These are phyloP conservation scores for Pseudocercospora vitis DNA, from an alignment of 2,329 filamentous ascomycete genomes.

Conservation along the genomic window DNA sequence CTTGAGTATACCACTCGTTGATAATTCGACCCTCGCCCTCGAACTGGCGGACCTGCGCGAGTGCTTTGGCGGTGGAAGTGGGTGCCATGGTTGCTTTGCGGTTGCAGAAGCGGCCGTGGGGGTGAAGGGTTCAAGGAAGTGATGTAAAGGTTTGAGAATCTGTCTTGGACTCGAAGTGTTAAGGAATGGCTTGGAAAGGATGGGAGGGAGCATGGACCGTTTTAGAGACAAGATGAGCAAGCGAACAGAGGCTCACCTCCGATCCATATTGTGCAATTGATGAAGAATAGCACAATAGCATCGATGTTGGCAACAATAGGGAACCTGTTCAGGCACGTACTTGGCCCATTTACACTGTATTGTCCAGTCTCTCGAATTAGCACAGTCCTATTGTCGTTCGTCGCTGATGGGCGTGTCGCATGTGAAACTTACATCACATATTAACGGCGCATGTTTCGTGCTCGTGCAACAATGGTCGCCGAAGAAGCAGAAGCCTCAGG, in stretches of 20 bases:
- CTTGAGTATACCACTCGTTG: constrained; percentile 30
- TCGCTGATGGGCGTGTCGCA: not conserved
- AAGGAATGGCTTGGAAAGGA: not conserved
- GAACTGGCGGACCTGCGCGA: constrained; percentile 13
- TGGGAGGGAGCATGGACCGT: not conserved
- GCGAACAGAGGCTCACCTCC: not conserved
- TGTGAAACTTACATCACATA: not conserved
- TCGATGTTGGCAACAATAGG: not conserved
- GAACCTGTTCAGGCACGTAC: not conserved
- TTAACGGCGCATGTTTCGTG: not conserved
- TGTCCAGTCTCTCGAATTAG: not conserved
- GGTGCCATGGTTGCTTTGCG: not conserved
- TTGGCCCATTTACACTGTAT: not conserved
- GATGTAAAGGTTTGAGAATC: not conserved
- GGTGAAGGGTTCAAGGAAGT: not conserved
- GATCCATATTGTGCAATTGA: constrained; percentile 1
- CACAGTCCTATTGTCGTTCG: not conserved
- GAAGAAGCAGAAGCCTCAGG: not conserved
- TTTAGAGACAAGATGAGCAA: not conserved
- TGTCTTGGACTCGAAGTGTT: not conserved
- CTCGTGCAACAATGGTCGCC: not conserved
- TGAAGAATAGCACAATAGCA: constrained; percentile 3
- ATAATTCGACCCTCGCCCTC: constrained; percentile 28
- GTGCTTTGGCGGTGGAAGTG: not conserved
- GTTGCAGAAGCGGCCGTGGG: not conserved